phyloP scores from a whole-genome alignment of 192 early-diverging fungal genomes.

The Coemansia reversa region DNA sequence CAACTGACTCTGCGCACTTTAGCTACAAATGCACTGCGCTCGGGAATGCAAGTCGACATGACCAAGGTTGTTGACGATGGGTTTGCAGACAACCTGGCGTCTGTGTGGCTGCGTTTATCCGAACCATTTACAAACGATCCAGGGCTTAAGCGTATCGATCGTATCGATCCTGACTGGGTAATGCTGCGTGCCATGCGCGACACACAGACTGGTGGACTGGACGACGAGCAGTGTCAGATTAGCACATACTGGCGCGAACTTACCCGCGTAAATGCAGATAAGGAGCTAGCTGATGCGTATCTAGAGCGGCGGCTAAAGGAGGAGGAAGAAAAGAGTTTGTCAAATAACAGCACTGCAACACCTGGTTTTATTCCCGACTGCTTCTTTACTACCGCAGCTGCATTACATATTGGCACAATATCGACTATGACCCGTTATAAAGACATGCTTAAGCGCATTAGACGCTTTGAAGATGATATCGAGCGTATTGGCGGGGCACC shows the following conservation, averaged over 20 bases:
- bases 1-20: conserved; percentile 66
- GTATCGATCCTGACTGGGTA: conserved; percentile 79
- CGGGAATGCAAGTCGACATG: conserved; percentile 77
- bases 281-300: conserved; percentile 66
- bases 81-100: conserved; percentile 76
- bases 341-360: conserved; percentile 10
- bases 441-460: conserved; percentile 64
- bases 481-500: conserved; percentile 51
- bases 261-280: conserved; percentile 78
- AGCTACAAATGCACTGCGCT: conserved; percentile 67
- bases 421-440: conserved; percentile 69
- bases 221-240: conserved; percentile 35
- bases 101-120: conserved; percentile 64
- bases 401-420: conserved; percentile 80
- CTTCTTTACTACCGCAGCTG: conserved; percentile 77
- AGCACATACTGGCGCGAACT: conserved; percentile 59
- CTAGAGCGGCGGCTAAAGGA: conserved; percentile 18
- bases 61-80: conserved; percentile 78
- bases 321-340: neutral
- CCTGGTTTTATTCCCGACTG: conserved; percentile 88
- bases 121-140: conserved; percentile 83
- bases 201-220: conserved; percentile 30
- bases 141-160: conserved; percentile 68
- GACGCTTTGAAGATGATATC: conserved; percentile 69
- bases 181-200: conserved; percentile 58